Evolutionary conservation across 2,329 filamentous ascomycete genomes (phyloP), one percentile per base, ranked within the genome.

Genomic region (Didymosphaeria variabile): DNA sequence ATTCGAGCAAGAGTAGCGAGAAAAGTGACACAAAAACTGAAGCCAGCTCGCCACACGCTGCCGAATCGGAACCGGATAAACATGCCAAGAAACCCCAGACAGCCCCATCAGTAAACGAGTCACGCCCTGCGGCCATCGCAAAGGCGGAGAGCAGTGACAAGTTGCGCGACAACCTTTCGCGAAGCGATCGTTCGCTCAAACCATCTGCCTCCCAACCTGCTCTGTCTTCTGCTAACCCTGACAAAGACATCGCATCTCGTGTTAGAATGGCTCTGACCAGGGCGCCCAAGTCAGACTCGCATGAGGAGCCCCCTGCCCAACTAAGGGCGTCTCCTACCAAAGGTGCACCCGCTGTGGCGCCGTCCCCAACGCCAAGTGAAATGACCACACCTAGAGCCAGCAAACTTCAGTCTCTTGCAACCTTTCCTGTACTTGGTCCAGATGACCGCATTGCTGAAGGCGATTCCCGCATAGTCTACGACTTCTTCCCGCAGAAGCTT

Each of bases 391-490:
- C 34, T 6, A 72, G 72, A 50, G n/a, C 17, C 6, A 46, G 65
- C 9, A 81, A 80, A 57, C 60, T 79, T 2, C 75, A 74, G 59
- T 77, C 78, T 36, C 72, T 82, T 23, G 74, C 77, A 13, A 79
- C 68, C 40, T 72, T 77, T 40, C 75, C 74, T 21, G 67, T 77
- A 3, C 70, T 84, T 13, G 79, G 82, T 4, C 84, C 84, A 12
- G 78, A 82, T 10, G 86, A 87, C 62, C 77, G 77, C 7, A 86
- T 97, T 54, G 93, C 91, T 49, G 91, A 94, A 75, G 91, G 93
- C 8, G 93, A 97, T 73, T 96, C 92, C 0, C 85, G 84, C 45
- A 85, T 98, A 44, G 83, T 93, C 40, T 83, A 89, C 63, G 82
- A 93, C 64, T 79, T 97, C 34, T 84, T 97, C 1, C 83, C 91